phyloP scores from a whole-genome alignment of 768 basidiomycete species.

The Agaricus blazei region DNA sequence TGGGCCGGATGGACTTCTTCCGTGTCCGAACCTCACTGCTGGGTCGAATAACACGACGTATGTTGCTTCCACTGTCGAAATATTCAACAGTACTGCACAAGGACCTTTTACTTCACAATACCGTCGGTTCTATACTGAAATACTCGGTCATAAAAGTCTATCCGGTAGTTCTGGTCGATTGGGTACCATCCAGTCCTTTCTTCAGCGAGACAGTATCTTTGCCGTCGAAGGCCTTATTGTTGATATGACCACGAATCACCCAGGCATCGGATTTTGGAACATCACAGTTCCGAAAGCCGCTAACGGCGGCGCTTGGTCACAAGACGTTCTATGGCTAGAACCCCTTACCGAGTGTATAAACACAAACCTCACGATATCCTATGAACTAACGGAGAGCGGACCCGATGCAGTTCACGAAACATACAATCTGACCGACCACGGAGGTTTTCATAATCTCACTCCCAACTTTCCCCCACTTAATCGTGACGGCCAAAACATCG shows the following conservation, averaged over 20 bases:
- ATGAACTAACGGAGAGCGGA: not conserved
- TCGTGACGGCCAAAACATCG: slow-evolving; percentile 14
- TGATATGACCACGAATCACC: not conserved
- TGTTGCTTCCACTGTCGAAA: not conserved
- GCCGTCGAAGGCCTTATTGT: not conserved
- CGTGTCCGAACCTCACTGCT: not conserved
- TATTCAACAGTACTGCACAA: slow-evolving; percentile 1
- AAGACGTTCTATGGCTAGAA: slow-evolving; percentile 3
- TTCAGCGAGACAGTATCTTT: not conserved
- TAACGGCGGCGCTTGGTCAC: not conserved
- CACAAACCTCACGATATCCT: not conserved
- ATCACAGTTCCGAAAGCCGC: not conserved
- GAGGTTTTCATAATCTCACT: not conserved
- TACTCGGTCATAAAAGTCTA: not conserved
- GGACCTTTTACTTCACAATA: not conserved
- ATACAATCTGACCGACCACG: not conserved
- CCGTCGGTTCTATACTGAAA: not conserved
- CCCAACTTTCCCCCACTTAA: slow-evolving; percentile 11
- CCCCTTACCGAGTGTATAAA: not conserved
- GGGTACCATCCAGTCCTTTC: not conserved
- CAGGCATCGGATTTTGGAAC: slow-evolving; percentile 5
- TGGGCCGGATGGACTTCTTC: not conserved
- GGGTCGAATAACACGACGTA: slow-evolving; percentile 3
- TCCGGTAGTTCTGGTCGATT: not conserved
- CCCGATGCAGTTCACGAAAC: not conserved